These are phyloP conservation scores for Pseudohyphozyma bogoriensis DNA, from an alignment of 768 basidiomycete species.

Conservation along the genomic window DNA sequence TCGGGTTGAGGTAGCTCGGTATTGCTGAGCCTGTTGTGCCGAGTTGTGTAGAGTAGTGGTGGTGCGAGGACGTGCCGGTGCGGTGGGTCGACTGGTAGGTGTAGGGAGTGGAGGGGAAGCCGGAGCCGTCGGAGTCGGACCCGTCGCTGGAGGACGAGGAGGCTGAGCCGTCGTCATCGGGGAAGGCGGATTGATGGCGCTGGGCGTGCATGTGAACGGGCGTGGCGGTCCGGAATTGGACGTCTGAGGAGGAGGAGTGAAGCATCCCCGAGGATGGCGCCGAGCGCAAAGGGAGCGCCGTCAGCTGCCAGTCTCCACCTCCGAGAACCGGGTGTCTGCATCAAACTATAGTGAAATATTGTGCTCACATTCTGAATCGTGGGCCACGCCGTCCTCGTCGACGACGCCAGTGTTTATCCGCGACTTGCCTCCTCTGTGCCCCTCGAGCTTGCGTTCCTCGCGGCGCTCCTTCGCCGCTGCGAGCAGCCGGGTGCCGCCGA, in stretches of 20 bases:
- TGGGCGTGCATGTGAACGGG: constrained; percentile 11
- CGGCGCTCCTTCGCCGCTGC: constrained; percentile 15
- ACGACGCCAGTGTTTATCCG: constrained; percentile 12
- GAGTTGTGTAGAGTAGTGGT: constrained; percentile 1
- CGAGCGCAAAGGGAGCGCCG: too few species aligned
- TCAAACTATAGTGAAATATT: neutral
- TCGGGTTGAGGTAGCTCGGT: constrained; percentile 9
- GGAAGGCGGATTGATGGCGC: constrained; percentile 5
- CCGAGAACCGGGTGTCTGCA: neutral
- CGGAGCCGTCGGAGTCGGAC: constrained; percentile 1
- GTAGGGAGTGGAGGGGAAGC: constrained; percentile 26
- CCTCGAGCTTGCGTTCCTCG: constrained; percentile 9
- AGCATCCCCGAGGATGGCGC: neutral
- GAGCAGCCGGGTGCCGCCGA: neutral
- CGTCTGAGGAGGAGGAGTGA: neutral
- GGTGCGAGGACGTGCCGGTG: constrained; percentile 12
- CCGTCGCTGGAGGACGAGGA: constrained; percentile 16
- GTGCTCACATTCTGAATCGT: constrained; percentile 27
- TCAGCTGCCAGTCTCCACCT: neutral
- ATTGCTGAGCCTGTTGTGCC: constrained; percentile 21
- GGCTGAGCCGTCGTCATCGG: constrained; percentile 18
- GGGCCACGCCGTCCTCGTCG: constrained; percentile 20
- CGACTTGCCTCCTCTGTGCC: constrained; percentile 13
- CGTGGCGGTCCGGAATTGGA: constrained; percentile 19
- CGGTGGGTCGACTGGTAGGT: constrained; percentile 30